These are phyloP conservation scores for Eimeria maxima DNA, from an alignment of 169 alveolate genomes.

Conservation along the genomic window DNA sequence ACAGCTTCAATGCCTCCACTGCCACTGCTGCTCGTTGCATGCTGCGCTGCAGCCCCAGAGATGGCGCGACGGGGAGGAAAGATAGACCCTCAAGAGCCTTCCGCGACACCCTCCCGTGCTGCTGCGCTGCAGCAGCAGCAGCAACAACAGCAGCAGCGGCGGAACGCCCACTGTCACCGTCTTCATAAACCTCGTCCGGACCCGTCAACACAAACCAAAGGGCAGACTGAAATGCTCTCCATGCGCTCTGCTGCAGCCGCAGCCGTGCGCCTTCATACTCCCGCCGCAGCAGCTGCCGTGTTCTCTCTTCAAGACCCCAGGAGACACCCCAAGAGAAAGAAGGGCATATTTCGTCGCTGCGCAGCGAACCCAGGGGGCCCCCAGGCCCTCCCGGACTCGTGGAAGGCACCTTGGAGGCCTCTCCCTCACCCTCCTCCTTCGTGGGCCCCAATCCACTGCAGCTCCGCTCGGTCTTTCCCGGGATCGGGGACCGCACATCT, in stretches of 20 bases:
- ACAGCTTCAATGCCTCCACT: conserved; percentile 20
- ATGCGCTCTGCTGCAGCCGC: conserved; percentile 80
- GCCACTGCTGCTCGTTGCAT: conserved; percentile 34
- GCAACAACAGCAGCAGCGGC: not conserved
- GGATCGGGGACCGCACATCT: not conserved
- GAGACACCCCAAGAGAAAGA: not conserved
- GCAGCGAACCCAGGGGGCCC: not conserved
- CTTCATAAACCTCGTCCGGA: not conserved
- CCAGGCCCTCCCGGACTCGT: conserved; percentile 37
- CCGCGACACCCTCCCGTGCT: too few species aligned
- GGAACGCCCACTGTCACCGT: not conserved
- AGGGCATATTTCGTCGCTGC: conserved; percentile 38
- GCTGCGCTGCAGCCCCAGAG: not conserved
- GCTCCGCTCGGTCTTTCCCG: conserved; percentile 1
- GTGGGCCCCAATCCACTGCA: not conserved
- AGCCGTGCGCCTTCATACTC: conserved; percentile 76
- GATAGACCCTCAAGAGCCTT: too few species aligned
- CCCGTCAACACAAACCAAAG: conserved; percentile 74
- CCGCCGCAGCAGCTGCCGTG: conserved; percentile 16
- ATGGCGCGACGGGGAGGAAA: too few species aligned
- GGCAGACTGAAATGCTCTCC: conserved; percentile 80
- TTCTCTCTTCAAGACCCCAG: conserved; percentile 43
- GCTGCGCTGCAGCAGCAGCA: not conserved
- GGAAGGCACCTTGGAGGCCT: conserved; percentile 39
- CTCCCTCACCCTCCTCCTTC: not conserved